Percentiles rank a stretch among this genome's conserved stretches.
phyloP scores from a whole-genome alignment of 1,139 yeast genomes.

The Yamadazyma conglobata region DNA sequence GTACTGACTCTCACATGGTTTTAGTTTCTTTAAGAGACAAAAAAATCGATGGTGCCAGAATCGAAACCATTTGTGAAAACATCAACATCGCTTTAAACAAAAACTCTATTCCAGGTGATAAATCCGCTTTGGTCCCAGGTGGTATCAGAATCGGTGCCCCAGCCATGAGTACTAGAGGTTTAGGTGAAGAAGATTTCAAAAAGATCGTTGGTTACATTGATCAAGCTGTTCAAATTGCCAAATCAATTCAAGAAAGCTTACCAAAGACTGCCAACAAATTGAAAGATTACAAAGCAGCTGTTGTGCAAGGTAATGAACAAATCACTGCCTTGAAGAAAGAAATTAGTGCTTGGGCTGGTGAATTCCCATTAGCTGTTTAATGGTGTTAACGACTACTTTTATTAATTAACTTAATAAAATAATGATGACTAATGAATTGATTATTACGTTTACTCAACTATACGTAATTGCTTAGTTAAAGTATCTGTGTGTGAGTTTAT shows the following conservation, averaged over 20 bases:
- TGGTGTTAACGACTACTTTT: no score
- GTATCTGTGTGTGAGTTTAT: constrained; percentile 1
- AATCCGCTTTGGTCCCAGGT: constrained; percentile 95
- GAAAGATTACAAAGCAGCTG: constrained; percentile 86
- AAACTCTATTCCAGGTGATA: constrained; percentile 97
- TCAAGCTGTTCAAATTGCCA: constrained; percentile 76
- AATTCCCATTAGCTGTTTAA: constrained; percentile 84
- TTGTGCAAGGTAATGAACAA: constrained; percentile 64
- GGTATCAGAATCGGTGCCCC: constrained; percentile 99
- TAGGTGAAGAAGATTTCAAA: constrained; percentile 80
- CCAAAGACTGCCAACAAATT: constrained; percentile 89
- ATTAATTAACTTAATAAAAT: constrained; percentile 8
- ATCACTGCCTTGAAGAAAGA: constrained; percentile 69
- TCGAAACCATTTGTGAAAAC: constrained; percentile 91
- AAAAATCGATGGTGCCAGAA: constrained; percentile 96
- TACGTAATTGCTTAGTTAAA: constrained; percentile 8
- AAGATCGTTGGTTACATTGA: constrained; percentile 83
- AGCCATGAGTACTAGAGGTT: constrained; percentile 98
- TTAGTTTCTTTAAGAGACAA: constrained; percentile 85
- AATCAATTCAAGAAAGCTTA: constrained; percentile 66
- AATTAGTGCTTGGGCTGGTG: constrained; percentile 87
- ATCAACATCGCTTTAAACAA: constrained; percentile 95
- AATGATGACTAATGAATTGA: constrained; percentile 8
- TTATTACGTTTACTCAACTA: constrained; percentile 13
- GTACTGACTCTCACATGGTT: constrained; percentile 97